Conservation (phyloP, 768 basidiomycete genomes). For the Leccinum ochraceum region DNA sequence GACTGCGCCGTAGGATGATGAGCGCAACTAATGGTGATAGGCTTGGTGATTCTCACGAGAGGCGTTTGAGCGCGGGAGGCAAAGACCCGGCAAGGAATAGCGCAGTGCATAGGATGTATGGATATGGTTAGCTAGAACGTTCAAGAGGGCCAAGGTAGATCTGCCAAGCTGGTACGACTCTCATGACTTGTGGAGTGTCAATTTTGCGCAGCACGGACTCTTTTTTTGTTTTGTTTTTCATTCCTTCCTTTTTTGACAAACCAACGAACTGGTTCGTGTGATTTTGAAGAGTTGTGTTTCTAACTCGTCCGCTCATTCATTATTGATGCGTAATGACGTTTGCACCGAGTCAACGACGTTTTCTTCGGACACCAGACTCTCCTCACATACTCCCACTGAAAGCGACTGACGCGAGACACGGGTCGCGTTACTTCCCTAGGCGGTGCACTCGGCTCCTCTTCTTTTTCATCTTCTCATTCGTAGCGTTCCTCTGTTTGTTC, state of each 20-base stretch:
- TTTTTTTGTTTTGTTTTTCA: neutral
- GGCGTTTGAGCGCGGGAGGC: neutral
- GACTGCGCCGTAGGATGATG: no score
- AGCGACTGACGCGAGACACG: slow-evolving; percentile 11
- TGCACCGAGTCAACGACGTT: slow-evolving; percentile 5
- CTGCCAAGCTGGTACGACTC: neutral
- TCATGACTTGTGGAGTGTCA: no score
- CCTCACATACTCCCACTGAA: slow-evolving; percentile 20
- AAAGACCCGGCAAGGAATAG: neutral
- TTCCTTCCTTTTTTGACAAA: slow-evolving; percentile 9
- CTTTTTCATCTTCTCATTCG: slow-evolving; percentile 12
- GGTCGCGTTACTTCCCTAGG: neutral
- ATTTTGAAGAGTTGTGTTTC: neutral
- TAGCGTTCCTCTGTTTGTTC: slow-evolving; percentile 18
- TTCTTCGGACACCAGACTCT: slow-evolving; percentile 6
- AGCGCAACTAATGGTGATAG: neutral
- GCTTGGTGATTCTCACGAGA: neutral
- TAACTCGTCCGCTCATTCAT: neutral
- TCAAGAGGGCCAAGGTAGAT: neutral
- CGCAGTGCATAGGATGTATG: neutral
- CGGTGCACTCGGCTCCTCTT: slow-evolving; percentile 18
- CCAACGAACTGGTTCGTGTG: neutral
- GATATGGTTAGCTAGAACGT: neutral
- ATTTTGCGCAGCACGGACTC: neutral
- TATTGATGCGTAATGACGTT: slow-evolving; percentile 6